Evolutionary conservation across 2,329 filamentous ascomycete species (phyloP), one percentile per base, ranked within the genome.

Genomic region (Neoscytalidium dimidiatum): DNA sequence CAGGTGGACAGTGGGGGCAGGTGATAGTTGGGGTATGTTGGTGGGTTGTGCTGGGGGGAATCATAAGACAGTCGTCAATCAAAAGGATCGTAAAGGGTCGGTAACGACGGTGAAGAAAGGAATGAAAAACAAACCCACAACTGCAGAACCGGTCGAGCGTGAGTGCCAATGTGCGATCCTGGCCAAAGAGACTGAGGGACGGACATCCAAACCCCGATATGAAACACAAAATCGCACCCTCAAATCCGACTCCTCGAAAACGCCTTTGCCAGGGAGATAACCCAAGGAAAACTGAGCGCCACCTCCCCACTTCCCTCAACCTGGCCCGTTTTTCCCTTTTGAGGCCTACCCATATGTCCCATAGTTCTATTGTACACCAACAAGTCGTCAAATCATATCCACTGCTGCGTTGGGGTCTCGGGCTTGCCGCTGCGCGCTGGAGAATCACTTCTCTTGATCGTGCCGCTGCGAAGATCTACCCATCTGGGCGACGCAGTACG

Each of bases 51-150:
- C n/a, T 33, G n/a, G 38, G 33, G 56, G 41, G 41, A 44, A 44
- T 60, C 56, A 33, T 60, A 60, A 60, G n/a, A 33, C 11, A 46
- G 35, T 60, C 56, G 56, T 60, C 41, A 44, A 60, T 60, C 56
- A 33, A 46, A 60, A 46, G 56, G 56, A 60, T 60, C 56, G 56
- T 60, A 60, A 60, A 60, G 56, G 56, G 56, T 60, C 56, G 56
- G 56, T 31, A 44, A 28, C 56, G 56, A 60, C 56, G n/a, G 56
- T 33, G 56, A 21, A 60, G 28, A 35, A 60, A 60, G 53, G 53
- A 58, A 44, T 29, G 53, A 21, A 43, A 23, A 43, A 38, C 6
- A 35, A 33, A 23, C 41, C 56, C 38, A 21, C 56, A 60, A 57
- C 35, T 19, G 23, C 31, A 17, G 9, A 44, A 58, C 43, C 19